These are phyloP conservation scores for Bonnemaisonia californica DNA, from an alignment of 31 red algal genomes.

Conservation along the genomic window DNA sequence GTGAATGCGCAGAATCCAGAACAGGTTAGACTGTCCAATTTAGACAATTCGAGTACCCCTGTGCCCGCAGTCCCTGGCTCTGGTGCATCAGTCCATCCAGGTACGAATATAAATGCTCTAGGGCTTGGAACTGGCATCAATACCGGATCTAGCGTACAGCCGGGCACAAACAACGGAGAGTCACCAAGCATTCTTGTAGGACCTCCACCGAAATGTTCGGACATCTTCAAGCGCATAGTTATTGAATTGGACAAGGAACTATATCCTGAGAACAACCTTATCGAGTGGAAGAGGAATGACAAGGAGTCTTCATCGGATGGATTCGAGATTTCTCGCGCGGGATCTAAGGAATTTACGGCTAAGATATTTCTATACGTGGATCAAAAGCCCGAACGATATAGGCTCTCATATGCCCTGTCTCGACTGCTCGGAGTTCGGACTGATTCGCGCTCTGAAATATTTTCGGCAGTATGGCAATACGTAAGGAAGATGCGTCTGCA, in stretches of 20 bases:
- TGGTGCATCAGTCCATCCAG: neutral
- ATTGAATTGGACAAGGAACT: constrained; percentile 82
- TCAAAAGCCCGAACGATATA: constrained; percentile 64
- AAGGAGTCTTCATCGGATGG: constrained; percentile 78
- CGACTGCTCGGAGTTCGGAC: constrained; percentile 71
- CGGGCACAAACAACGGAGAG: neutral
- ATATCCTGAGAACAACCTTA: constrained; percentile 76
- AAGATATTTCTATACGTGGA: constrained; percentile 82
- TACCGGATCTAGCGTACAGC: neutral
- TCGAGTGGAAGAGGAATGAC: constrained; percentile 85
- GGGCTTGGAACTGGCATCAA: neutral
- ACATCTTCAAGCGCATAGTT: constrained; percentile 81
- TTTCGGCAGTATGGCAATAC: constrained; percentile 85
- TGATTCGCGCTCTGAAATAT: constrained; percentile 61
- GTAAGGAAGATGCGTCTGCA: constrained; percentile 72
- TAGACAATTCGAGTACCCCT: neutral
- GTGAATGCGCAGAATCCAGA: neutral
- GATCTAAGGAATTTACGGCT: constrained; percentile 67
- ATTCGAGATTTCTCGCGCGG: constrained; percentile 86
- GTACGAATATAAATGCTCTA: neutral
- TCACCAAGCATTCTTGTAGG: constrained; percentile 25
- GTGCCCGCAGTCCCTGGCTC: neutral
- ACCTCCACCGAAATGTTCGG: constrained; percentile 68
- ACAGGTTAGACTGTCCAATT: neutral
- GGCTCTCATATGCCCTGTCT: constrained; percentile 70